Conservation (phyloP, 192 early-diverging fungal species). For the Backusella luteola region DNA sequence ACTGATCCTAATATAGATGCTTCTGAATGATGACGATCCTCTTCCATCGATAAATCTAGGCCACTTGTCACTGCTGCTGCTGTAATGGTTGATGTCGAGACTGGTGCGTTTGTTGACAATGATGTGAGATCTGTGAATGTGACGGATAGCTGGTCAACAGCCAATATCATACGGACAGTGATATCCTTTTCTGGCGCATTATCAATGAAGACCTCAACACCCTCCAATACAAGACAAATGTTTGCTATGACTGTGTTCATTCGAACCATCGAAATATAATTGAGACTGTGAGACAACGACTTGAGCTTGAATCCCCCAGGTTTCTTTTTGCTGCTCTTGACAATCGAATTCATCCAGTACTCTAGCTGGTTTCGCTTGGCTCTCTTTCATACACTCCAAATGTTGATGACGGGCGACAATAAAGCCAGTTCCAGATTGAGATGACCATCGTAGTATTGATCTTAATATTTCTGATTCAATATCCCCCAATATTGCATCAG, state of each 20-base stretch:
- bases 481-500: too few species aligned
- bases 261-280: too few species aligned
- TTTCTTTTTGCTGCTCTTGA: neutral
- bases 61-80: too few species aligned
- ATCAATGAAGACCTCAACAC: slow-evolving; percentile 26
- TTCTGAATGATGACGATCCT: too few species aligned
- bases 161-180: neutral
- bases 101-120: too few species aligned
- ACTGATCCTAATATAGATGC: too few species aligned
- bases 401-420: slow-evolving; percentile 1
- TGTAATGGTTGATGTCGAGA: too few species aligned
- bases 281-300: too few species aligned
- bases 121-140: slow-evolving; percentile 17
- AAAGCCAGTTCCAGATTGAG: neutral
- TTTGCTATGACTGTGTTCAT: too few species aligned
- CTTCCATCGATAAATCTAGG: too few species aligned
- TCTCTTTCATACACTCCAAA: neutral
- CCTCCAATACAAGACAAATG: neutral
- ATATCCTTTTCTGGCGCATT: slow-evolving; percentile 32
- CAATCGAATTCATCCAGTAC: neutral
- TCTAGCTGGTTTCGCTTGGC: neutral
- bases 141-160: slow-evolving; percentile 16
- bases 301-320: too few species aligned
- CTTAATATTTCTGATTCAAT: too few species aligned
- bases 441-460: neutral